Conservation (phyloP, 78 protist genomes). For the Dictyostelium capitatum region DNA sequence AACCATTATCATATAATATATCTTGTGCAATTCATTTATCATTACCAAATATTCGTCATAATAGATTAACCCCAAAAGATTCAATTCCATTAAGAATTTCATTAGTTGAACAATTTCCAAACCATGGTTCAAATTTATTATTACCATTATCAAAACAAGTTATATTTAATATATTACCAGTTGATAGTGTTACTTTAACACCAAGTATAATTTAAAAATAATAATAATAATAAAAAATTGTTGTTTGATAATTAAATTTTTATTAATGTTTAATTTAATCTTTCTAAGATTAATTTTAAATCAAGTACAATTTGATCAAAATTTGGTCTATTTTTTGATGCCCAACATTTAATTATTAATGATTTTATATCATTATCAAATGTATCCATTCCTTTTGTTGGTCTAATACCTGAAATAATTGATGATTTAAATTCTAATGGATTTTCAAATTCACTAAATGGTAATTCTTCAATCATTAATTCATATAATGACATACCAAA, state of each 20-base stretch:
- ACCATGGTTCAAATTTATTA: background rate
- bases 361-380: background rate
- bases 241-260: too few relatives aligned
- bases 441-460: background rate
- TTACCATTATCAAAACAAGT: slow-evolving; percentile 21
- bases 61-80: slow-evolving; percentile 9
- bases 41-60: slow-evolving; percentile 5
- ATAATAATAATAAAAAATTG: background rate
- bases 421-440: background rate
- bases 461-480: background rate
- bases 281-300: too few relatives aligned
- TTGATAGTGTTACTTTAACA: background rate
- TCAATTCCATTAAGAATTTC: slow-evolving; percentile 15
- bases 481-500: background rate
- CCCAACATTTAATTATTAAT: background rate
- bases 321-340: background rate
- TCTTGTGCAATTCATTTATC: background rate
- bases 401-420: background rate
- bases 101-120: slow-evolving; percentile 32
- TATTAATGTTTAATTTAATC: too few relatives aligned
- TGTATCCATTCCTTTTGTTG: background rate
- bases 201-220: background rate
- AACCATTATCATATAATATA: slow-evolving; percentile 50
- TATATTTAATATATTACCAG: slow-evolving; percentile 17
- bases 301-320: too few relatives aligned